Evolutionary conservation across 345 rosid genomes (phyloP), one percentile per base, ranked within the genome.

Genomic region (Brassica incana): DNA sequence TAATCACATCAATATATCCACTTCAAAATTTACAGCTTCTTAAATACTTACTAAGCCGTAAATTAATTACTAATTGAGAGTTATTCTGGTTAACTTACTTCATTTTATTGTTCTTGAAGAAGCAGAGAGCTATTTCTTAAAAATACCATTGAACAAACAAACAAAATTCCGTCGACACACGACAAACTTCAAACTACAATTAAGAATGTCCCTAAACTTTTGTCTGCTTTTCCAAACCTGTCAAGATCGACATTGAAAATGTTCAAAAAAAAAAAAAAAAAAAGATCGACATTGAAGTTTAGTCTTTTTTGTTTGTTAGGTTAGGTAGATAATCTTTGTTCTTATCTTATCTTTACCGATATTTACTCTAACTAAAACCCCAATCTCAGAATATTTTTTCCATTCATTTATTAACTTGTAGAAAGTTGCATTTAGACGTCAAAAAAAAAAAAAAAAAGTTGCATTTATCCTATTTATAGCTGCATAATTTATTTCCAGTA

Each of bases 91-190:
- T 67, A 67, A 79, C 16, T 48, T 48, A 14, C 45, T 63, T 45
- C 6, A 60, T 67, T 29, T 27, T 32, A 48, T 23, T 78, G 74
- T 68, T 61, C 69, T 69, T 48, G 45, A 15, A 8, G 74, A 63
- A 54, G 56, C 56, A 50, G 56, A 14, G 56, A 50, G 56, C 73
- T 89, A 87, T 86, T 93, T 90, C 87, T 87, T 90, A 5, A 52
- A 52, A 52, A 8, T 5, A 52, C 8, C 59, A 52, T 52, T 15
- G 59, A 52, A 52, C 59, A 52, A 54, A 54, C 61, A 54, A 54
- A 54, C 61, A 54, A 54, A 16, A 48, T 2, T 16, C 20, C 2
- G 25, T 16, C 10, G 48, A 40, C 48, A 54, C 61, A 54, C 61
- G 25, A 54, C 20, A 16, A 54, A 54, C 61, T 54, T 54, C 25